Evolutionary conservation across 345 rosid species (phyloP), one percentile per base, ranked within the genome.

Genomic region (Garcia nutans): DNA sequence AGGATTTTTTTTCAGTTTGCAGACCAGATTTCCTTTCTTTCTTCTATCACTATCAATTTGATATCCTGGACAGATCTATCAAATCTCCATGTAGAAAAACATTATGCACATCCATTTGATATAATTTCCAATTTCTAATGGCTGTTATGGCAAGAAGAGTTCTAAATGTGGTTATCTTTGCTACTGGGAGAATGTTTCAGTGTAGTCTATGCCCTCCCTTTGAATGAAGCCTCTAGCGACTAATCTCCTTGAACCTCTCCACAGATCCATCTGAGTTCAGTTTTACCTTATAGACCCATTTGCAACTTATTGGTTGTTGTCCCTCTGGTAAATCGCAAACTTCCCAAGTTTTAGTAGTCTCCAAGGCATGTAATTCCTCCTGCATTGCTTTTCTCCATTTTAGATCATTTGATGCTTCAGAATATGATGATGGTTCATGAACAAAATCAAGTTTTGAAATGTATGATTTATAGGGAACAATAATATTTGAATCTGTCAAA

Each of bases 211-310:
- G 5, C 42, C 3, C 50, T 80, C n/a, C 0, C 45, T 49, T 62
- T 79, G 60, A 17, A 0, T 69, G 61, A 50, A 79, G 1, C 78
- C 64, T 20, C 60, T 73, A 8, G 45, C 54, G 6, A 79, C 65
- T 41, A 79, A 58, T 50, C 28, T 6, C 75, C 28, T 74, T 69
- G 16, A 24, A 79, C 0, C 24, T 69, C 19, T 70, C 6, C 8
- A 74, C 2, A 0, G 54, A 31, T 3, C 68, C 47, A 70, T 80
- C 6, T 13, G 6, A 19, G n/a, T 58, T 33, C 0, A 26, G 13
- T 4, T 74, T 74, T 23, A 6, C 56, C 31, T 13, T 58, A n/a
- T 68, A 79, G 0, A 66, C 54, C 63, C 74, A 73, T 15, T 78
- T 73, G 8, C 65, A 73, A 3, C 49, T 6, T 28, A 79, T 60